Evolutionary conservation across 257 asterid genomes (phyloP).

Genomic region (Solanum pennellii): DNA sequence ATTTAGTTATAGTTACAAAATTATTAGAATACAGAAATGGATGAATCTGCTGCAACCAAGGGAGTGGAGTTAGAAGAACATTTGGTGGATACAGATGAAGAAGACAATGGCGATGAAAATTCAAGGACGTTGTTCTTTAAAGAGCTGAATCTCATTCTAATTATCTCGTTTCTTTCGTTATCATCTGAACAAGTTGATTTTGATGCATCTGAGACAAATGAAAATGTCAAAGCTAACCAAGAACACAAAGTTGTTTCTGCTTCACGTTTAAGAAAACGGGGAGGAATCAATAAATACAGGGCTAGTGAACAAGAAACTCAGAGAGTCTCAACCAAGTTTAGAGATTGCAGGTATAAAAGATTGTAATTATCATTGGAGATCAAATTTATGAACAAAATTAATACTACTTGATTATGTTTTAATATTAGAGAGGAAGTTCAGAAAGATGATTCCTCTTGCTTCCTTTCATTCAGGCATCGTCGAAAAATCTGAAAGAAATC

Average conservation of each 20-base stretch:
- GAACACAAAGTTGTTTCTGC: neutral
- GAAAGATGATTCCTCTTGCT: neutral
- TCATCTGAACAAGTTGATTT: conserved; percentile 5
- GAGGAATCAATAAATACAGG: neutral
- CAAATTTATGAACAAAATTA: neutral
- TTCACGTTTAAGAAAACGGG: neutral
- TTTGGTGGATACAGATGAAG: neutral
- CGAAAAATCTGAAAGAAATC: conserved; percentile 5
- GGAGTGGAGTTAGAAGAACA: neutral
- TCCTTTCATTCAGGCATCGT: neutral
- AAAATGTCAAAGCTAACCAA: neutral
- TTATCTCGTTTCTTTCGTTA: conserved; percentile 34
- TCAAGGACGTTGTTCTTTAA: conserved; percentile 1
- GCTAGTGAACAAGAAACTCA: neutral
- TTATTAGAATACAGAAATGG: conserved; percentile 8
- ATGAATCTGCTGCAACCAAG: neutral
- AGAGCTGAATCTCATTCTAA: conserved; percentile 28
- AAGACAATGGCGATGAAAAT: neutral
- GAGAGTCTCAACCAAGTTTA: conserved; percentile 3
- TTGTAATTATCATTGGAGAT: neutral
- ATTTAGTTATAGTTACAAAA: too few relatives aligned
- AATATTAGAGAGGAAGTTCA: neutral
- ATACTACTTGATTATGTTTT: neutral
- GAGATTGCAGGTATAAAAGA: conserved; percentile 12
- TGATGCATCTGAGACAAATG: neutral